These are phyloP conservation scores for Daldinia bambusicola DNA, from an alignment of 495 filamentous ascomycete genomes.

Conservation along the genomic window DNA sequence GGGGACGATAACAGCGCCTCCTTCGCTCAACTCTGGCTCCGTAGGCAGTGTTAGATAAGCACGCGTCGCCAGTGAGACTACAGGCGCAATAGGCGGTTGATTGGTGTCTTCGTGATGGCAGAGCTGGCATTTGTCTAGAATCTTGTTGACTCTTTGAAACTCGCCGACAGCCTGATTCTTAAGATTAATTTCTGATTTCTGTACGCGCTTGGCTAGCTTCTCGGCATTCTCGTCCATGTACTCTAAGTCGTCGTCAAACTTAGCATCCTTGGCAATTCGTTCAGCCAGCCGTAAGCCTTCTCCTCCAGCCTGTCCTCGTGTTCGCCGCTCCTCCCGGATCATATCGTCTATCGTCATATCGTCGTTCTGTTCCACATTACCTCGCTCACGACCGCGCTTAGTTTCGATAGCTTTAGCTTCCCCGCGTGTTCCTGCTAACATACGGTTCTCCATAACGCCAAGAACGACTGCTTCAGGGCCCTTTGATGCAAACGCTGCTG, in stretches of 20 bases:
- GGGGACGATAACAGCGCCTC: slow-evolving; percentile 87
- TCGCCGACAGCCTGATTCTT: slow-evolving; percentile 89
- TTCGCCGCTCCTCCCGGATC: slow-evolving; percentile 90
- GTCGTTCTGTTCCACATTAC: slow-evolving; percentile 85
- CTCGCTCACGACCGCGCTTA: slow-evolving; percentile 81
- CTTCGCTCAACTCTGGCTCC: slow-evolving; percentile 84
- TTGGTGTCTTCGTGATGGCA: slow-evolving; percentile 92
- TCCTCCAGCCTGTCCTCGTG: slow-evolving; percentile 78
- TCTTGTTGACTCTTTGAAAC: slow-evolving; percentile 88
- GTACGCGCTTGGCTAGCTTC: slow-evolving; percentile 88
- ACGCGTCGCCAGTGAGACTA: slow-evolving; percentile 89
- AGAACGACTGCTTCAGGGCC: slow-evolving; percentile 78
- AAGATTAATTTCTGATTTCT: slow-evolving; percentile 87
- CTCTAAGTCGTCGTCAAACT: slow-evolving; percentile 92
- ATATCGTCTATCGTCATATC: slow-evolving; percentile 97
- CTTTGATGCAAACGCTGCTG: slow-evolving; percentile 61
- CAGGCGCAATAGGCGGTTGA: slow-evolving; percentile 84
- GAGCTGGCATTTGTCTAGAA: slow-evolving; percentile 88
- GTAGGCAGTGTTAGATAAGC: slow-evolving; percentile 91
- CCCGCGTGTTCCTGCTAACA: slow-evolving; percentile 79
- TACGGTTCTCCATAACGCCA: slow-evolving; percentile 85
- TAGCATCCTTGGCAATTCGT: slow-evolving; percentile 88
- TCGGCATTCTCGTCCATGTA: slow-evolving; percentile 97
- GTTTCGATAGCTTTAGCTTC: slow-evolving; percentile 80
- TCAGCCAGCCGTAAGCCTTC: slow-evolving; percentile 87